These are phyloP conservation scores for Plasmodium malariae DNA, from an alignment of 169 alveolate species.

Conservation along the genomic window DNA sequence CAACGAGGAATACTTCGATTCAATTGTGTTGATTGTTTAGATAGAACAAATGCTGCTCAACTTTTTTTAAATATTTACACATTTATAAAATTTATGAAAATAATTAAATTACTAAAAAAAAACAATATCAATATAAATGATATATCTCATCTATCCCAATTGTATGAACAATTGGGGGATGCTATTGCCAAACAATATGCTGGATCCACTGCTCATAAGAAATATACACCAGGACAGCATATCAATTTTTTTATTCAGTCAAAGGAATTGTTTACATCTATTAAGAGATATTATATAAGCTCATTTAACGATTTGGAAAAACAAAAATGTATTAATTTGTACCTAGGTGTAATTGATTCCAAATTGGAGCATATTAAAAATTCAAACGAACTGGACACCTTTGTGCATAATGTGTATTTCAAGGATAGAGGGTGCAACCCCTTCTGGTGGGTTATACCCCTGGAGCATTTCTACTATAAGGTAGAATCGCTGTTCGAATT, in stretches of 20 bases:
- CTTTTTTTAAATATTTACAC: slow-evolving; percentile 77
- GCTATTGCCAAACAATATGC: slow-evolving; percentile 86
- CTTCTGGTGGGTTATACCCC: slow-evolving; percentile 66
- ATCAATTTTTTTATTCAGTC: slow-evolving; percentile 79
- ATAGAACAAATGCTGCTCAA: slow-evolving; percentile 96
- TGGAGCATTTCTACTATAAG: slow-evolving; percentile 29
- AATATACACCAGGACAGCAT: slow-evolving; percentile 79
- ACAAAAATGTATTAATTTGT: slow-evolving; percentile 80
- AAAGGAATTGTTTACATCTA: slow-evolving; percentile 81
- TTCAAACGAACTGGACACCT: slow-evolving; percentile 39
- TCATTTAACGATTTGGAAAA: slow-evolving; percentile 84
- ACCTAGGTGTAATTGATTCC: slow-evolving; percentile 77
- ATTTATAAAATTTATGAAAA: slow-evolving; percentile 69
- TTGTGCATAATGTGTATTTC: slow-evolving; percentile 9
- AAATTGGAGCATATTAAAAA: slow-evolving; percentile 7
- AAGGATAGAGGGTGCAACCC: background rate
- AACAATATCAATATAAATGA: slow-evolving; percentile 38
- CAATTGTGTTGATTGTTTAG: slow-evolving; percentile 98
- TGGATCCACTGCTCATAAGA: slow-evolving; percentile 86
- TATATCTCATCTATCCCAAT: slow-evolving; percentile 56
- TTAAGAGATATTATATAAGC: slow-evolving; percentile 81
- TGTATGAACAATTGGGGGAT: slow-evolving; percentile 85
- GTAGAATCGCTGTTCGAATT: slow-evolving; percentile 1
- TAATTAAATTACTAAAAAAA: slow-evolving; percentile 52
- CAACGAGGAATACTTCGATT: slow-evolving; percentile 96